Base-by-base conservation (phyloP, 2,329 filamentous ascomycete species). In the Trichothecium sympodiale region DNA sequence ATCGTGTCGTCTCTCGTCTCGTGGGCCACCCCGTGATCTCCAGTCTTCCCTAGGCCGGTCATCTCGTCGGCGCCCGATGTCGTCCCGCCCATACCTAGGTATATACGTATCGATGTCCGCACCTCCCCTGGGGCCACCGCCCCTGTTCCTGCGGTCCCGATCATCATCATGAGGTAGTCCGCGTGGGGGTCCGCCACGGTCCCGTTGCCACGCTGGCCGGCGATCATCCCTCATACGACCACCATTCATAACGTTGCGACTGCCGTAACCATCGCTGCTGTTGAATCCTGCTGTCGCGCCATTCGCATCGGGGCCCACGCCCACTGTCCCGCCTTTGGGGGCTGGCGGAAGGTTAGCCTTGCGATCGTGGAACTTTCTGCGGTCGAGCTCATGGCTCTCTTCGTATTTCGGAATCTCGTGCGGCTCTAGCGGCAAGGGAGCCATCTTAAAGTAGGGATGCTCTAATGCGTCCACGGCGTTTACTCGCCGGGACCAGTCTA, bases 341-440 rank as follows among this genome's bases (percentile, higher is more conserved):
- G 89, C 91, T 10, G 91, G 89, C 4, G 89, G 89, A 9, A 89
- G 70, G 16, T 80, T 82, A 16, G 82, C 82, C 51, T 85, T 85
- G 50, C 91, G 81, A 39, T 87, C 83, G 45, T 93, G 81, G 47
- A 87, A 89, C 59, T 89, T 93, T 54, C 87, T 77, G 34, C 89
- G 76, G 54, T 98, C 91, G n/a, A 96, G 67, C 57, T 98, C 91
- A 58, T 98, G 91, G 31, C 87, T 94, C 50, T 95, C 89, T 53
- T 94, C 85, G 51, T 94, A 96, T 13, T 66, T 73, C 3, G 91
- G 91, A n/a, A 98, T 72, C 34, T 96, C 87, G 43, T 82, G 80
- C 1, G 91, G 86, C 37, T 74, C 74, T 28, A 88, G 78, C 8
- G 91, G 91, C 4, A 82, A 65, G 4, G 91, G 91, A 1, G 72